Conservation (phyloP, 2,329 filamentous ascomycete species). For the Fusarium fujikuroi region DNA sequence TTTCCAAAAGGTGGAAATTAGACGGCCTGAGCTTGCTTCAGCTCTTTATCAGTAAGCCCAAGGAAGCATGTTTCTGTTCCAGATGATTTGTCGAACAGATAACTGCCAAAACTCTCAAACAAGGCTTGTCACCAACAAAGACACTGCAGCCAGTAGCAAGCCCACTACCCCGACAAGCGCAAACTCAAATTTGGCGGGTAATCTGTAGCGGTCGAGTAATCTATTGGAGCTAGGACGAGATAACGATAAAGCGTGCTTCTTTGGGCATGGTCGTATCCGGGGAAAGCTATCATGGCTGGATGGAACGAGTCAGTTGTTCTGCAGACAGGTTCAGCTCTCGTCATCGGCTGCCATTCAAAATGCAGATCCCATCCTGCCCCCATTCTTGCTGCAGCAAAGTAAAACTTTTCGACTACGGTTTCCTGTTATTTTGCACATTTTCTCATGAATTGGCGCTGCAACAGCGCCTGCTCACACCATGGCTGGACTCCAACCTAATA, state of each 20-base stretch:
- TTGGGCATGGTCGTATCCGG: not conserved
- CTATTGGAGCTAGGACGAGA: not conserved
- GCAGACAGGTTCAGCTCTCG: not conserved
- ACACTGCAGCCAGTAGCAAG: not conserved
- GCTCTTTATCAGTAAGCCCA: not conserved
- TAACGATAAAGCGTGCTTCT: not conserved
- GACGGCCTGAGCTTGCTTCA: not conserved
- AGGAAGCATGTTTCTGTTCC: not conserved
- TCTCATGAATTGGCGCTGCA: not conserved
- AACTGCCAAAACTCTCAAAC: not conserved
- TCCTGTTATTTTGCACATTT: not conserved
- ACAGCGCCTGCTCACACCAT: slow-evolving; percentile 11
- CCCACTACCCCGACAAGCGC: not conserved
- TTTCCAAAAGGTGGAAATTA: not conserved
- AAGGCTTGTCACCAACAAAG: not conserved
- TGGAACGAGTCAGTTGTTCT: not conserved
- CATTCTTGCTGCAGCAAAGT: not conserved
- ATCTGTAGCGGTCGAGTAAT: not conserved
- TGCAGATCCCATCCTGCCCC: not conserved
- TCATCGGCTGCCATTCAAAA: not conserved
- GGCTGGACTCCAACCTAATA: slow-evolving; percentile 38
- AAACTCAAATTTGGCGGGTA: not conserved
- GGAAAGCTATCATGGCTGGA: not conserved
- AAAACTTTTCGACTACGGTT: not conserved
- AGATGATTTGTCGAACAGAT: not conserved